Evolutionary conservation across 805 yeast genomes (phyloP).

Genomic region (Candida corydali): DNA sequence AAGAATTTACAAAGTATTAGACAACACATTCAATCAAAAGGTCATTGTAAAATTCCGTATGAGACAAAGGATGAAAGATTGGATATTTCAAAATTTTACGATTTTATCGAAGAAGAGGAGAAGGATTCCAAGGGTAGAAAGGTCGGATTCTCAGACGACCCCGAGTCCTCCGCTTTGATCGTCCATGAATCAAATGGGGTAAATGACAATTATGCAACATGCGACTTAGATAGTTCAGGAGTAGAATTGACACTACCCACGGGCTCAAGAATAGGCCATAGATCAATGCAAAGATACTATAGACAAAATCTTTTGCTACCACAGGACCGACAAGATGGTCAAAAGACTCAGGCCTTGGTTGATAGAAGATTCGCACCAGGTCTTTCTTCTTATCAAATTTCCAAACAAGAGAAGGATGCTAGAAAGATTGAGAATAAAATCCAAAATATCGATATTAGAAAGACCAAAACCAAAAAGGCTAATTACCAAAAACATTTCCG

Average conservation of each 20-base stretch:
- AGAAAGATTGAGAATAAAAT: slow-evolving; percentile 19
- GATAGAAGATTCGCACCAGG: slow-evolving; percentile 53
- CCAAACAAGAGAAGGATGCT: slow-evolving; percentile 31
- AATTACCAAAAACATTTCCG: slow-evolving; percentile 37
- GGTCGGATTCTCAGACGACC: slow-evolving; percentile 22
- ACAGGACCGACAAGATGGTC: slow-evolving; percentile 49
- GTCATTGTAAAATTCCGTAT: slow-evolving; percentile 44
- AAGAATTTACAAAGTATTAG: slow-evolving; percentile 37
- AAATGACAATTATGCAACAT: slow-evolving; percentile 24
- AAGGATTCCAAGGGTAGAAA: slow-evolving; percentile 15
- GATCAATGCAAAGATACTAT: slow-evolving; percentile 67
- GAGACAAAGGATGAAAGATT: slow-evolving; percentile 37
- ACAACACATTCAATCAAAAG: slow-evolving; percentile 41
- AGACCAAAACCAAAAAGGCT: slow-evolving; percentile 20
- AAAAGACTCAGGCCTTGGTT: slow-evolving; percentile 70
- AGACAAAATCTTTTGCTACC: slow-evolving; percentile 49
- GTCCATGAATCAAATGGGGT: slow-evolving; percentile 12
- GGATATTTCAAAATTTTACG: slow-evolving; percentile 35
- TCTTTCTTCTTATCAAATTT: slow-evolving; percentile 21
- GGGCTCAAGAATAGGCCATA: slow-evolving; percentile 78
- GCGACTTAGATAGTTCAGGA: slow-evolving; percentile 52
- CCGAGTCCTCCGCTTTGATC: slow-evolving; percentile 11
- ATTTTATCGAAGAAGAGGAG: slow-evolving; percentile 18
- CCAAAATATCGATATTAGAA: slow-evolving; percentile 21
- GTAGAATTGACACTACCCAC: slow-evolving; percentile 69